Evolutionary conservation across 2,329 filamentous ascomycete species (phyloP), one percentile per base, ranked within the genome.

Genomic region (Epichloe gansuensis): DNA sequence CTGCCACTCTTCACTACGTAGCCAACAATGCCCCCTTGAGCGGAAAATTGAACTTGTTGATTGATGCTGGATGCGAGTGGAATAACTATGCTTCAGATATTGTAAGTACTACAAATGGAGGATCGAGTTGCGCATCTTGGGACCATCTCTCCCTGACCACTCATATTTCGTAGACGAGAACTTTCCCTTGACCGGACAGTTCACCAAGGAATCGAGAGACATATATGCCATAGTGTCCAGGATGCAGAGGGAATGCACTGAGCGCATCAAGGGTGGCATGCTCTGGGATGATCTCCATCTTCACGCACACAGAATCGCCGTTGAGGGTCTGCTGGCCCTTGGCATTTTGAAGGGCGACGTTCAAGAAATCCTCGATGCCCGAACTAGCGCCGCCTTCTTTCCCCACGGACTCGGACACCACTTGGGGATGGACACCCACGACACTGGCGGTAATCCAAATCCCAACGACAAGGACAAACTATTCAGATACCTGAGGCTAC

Each of bases 401-500:
- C 91, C 91, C 1, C 91, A 96, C 65, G 91, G 91, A 0, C 72
- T 96, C 1, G 91, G 91, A 0, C 91, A 96, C 68, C 91, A 95
- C 65, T 74, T 96, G 9, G 91, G 91, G 56, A 85, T 96, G 77
- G 91, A 96, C 65, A 94, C 90, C 2, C 91, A 96, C 66, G 91
- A 96, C 63, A 86, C 83, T 0, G 86, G 86, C 55, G 88, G 87
- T 23, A 83, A 89, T 65, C 75, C 86, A 38, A 85, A 91, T 67
- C 88, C 87, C 61, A 74, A 75, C 8, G 93, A 98, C 64, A 73
- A 78, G 55, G 91, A 98, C 65, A 74, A 80, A 38, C 81, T 96
- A 77, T 97, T 96, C 71, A 78, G 82, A 51, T 97, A 96, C 64
- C 72, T 98, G 55, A 77, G 93, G 45, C 83, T 95, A 41, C 75